Evolutionary conservation across 495 filamentous ascomycete species (phyloP), one percentile per base, ranked within the genome.

Genomic region (Trichoderma asperelloides): DNA sequence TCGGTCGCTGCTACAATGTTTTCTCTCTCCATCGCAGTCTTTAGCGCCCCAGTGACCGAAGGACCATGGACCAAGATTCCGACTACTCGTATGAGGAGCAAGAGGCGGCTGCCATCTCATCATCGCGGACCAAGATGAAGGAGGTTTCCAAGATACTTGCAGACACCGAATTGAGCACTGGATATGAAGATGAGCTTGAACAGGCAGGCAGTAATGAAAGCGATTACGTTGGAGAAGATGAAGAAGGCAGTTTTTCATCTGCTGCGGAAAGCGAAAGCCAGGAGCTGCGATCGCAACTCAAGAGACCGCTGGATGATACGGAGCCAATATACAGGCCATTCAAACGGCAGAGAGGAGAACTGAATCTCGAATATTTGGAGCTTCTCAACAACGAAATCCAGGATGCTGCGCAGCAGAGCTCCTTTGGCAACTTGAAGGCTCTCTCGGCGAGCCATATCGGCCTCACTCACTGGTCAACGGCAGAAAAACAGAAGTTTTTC

Each of bases 401-500:
- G 0, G 80, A 84, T 33, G 75, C 77, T 37, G 33, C 43, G 71
- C 79, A 0, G 64, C 71, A 5, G 70, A 72, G 11, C 69, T 45
- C 75, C 37, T 28, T 78, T 3, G 62, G 69, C 1, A 67, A 67
- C 40, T 73, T 70, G 41, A 65, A 60, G 7, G 66, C 68, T 16
- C 30, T 71, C 25, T 23, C 68, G 5, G 30, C 65, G 1, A 83
- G 82, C 2, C 88, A 91, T 69, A 75, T 91, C 72, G 91, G 91
- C 25, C 78, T 84, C 23, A 86, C 88, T 12, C 64, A 76, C 16
- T 98, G 94, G 94, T 87, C 84, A 0, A 62, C 75, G 0, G 70
- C 77, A 7, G 94, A 97, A 74, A 95, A 95, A 71, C 75, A 82
- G 21, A 64, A 75, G 2, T 85, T 96, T 65, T 96, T 92, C 74